Evolutionary conservation across 1,139 yeast genomes (phyloP), one percentile per base, ranked within the genome.

Genomic region (Blastobotrys proliferans): DNA sequence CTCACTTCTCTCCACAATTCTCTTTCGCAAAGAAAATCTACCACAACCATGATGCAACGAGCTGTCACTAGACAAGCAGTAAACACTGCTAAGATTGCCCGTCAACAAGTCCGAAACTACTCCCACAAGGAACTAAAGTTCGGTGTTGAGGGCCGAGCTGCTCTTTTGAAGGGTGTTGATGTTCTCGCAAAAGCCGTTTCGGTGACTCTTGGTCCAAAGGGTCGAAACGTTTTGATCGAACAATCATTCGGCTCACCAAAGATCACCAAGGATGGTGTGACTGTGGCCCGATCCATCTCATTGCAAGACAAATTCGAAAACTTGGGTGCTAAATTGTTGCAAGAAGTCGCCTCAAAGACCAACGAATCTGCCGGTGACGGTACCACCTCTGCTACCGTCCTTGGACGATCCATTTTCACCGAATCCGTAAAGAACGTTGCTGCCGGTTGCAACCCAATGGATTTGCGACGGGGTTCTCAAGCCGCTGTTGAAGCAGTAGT

Each of bases 401-500:
- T 92, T 56, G 98, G 97, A 59, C 84, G 96, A 71, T 87, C 97
- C 48, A 92, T 92, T 59, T 92, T 92, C 76, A 84, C 97, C 52
- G 98, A 92, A 71, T 82, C 95, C 21, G 97, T 92, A 52, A 92
- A 92, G 76, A 92, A 92, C 62, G 98, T 92, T 46, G 98, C 98
- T 51, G 97, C 98, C 50, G 98, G 98, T 50, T 92, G 98, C 74
- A 92, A 92, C 76, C 98, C 98, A 63, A 94, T 92, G 97, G 98
- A 92, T 65, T 79, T 92, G 66, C 86, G 98, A 79, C 83, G 96
- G 69, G 98, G 98, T 58, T 83, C 97, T 46, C 98, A 92, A 73
- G 94, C 96, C 54, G 98, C 98, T 38, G 98, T 92, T 46, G 95
- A 88, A 69, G 95, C 95, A 35, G 95, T 92, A 45, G 95, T 92